Evolutionary conservation across 768 basidiomycete genomes (phyloP), one percentile per base, ranked within the genome.

Genomic region (Auricularia cornea): DNA sequence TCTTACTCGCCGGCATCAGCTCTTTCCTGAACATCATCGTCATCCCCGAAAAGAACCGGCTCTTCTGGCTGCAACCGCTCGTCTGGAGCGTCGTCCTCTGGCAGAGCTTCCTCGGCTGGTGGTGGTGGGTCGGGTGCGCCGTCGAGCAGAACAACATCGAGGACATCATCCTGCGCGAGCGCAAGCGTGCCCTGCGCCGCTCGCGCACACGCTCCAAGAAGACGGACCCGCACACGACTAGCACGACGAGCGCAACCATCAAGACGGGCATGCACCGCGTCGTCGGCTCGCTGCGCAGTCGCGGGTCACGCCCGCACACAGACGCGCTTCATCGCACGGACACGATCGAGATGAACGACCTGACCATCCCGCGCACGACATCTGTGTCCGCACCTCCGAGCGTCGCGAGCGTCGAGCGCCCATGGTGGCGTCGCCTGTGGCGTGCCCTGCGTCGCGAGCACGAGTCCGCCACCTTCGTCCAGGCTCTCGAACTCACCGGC

Each of bases 61-160:
- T 91, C 66, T 78, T 85, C n/a, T 98, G 97, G 97, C 81, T 98
- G 63, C 91, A 93, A 0, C 84, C 87, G 28, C 79, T 98, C 60
- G 85, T 93, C 74, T 95, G 93, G 86, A 87, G 90, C 8, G 86
- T 97, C 60, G 85, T 98, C 12, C 83, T 98, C 23, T 99, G 97
- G 97, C 97, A 99, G 79, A 68, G 71, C 38, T 96, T 95, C 75
- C 75, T 97, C 26, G 94, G 92, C 0, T 98, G 93, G 92, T 98
- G 94, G 94, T 98, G 94, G 94, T 98, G 94, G 94, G 93, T 94
- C 16, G 94, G 94, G 14, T 75, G 75, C 59, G 77, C 70, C n/a
- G 85, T 89, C 2, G 90, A 88, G 10, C 81, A 87, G 3, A 80
- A 82, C 31, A 88, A 89, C 66, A 79, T 91, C 59, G 86, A 90